phyloP scores from a whole-genome alignment of 768 basidiomycete genomes.

The Agaricus sinodeliciosus region DNA sequence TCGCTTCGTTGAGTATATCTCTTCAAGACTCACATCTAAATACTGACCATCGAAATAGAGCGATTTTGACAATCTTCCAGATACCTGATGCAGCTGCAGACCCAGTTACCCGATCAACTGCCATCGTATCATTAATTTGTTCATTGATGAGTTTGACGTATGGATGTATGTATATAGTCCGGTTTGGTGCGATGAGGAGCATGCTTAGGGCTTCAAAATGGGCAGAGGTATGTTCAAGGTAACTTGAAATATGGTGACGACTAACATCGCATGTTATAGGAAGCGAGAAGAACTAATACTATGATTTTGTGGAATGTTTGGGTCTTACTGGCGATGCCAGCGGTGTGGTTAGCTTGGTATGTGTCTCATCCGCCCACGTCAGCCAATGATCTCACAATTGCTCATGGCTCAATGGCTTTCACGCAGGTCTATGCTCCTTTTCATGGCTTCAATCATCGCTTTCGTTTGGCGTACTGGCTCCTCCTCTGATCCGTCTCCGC shows the following conservation, averaged over 20 bases:
- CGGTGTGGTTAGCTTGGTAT: slow-evolving; percentile 66
- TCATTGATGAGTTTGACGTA: slow-evolving; percentile 67
- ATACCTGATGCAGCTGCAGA: slow-evolving; percentile 44
- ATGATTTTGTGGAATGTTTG: slow-evolving; percentile 31
- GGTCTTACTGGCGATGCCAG: slow-evolving; percentile 42
- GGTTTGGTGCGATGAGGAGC: slow-evolving; percentile 66
- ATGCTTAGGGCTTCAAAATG: slow-evolving; percentile 67
- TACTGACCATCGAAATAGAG: slow-evolving; percentile 29
- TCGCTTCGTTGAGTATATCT: slow-evolving; percentile 30
- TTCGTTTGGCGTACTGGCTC: slow-evolving; percentile 70
- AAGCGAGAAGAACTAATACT: slow-evolving; percentile 40
- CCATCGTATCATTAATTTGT: slow-evolving; percentile 58
- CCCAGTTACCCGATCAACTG: slow-evolving; percentile 54
- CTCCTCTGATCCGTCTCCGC: slow-evolving; percentile 27
- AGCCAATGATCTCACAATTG: neutral
- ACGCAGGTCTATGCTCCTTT: slow-evolving; percentile 59
- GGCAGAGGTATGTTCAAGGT: slow-evolving; percentile 46
- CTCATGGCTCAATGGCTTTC: no score
- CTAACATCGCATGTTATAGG: slow-evolving; percentile 27
- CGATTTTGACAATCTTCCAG: slow-evolving; percentile 68
- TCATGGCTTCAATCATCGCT: slow-evolving; percentile 53
- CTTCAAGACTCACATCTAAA: neutral
- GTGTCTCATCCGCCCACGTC: neutral
- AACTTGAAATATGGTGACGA: neutral
- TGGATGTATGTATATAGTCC: slow-evolving; percentile 68